A percentile compares a stretch with the other conserved stretches of the same genome.
These are phyloP conservation scores for Fusarium compactum DNA, from an alignment of 2,329 filamentous ascomycete species.

Conservation along the genomic window DNA sequence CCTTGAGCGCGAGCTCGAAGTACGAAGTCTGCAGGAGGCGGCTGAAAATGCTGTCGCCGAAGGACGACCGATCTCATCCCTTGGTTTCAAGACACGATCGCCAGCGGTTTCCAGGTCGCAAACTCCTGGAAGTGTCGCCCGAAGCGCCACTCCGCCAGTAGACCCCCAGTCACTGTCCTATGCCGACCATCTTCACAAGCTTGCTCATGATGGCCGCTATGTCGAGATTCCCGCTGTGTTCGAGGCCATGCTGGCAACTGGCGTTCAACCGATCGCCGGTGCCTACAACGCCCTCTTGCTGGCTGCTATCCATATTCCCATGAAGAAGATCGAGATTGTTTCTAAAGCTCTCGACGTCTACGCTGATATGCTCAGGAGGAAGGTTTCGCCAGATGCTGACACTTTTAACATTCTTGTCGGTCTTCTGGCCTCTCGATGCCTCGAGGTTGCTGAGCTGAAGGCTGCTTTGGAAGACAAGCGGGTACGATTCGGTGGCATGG, in stretches of 20 bases:
- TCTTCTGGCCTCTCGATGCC: slow-evolving; percentile 81
- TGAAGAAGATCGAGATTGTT: slow-evolving; percentile 83
- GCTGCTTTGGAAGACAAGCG: slow-evolving; percentile 82
- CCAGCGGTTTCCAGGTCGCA: slow-evolving; percentile 57
- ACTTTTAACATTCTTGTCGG: slow-evolving; percentile 92
- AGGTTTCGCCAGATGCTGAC: slow-evolving; percentile 81
- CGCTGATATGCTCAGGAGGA: slow-evolving; percentile 92
- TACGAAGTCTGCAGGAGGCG: slow-evolving; percentile 59
- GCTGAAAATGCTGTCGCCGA: slow-evolving; percentile 56
- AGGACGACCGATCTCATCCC: slow-evolving; percentile 55
- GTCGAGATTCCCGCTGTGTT: slow-evolving; percentile 91
- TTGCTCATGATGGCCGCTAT: slow-evolving; percentile 79
- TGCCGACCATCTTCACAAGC: slow-evolving; percentile 80
- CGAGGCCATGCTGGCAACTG: slow-evolving; percentile 86
- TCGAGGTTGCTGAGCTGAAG: slow-evolving; percentile 81
- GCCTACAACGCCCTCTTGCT: slow-evolving; percentile 94
- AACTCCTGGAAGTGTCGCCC: slow-evolving; percentile 62
- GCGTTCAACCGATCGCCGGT: slow-evolving; percentile 81
- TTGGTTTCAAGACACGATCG: slow-evolving; percentile 56
- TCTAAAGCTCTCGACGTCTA: slow-evolving; percentile 95
- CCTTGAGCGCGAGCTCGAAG: slow-evolving; percentile 81
- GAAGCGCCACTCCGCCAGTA: slow-evolving; percentile 70
- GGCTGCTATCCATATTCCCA: slow-evolving; percentile 85
- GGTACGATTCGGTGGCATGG: slow-evolving; percentile 85
- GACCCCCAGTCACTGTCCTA: slow-evolving; percentile 77